These are phyloP conservation scores for Triticum aestivum DNA, from an alignment of 176 grass and related monocot genomes.

Conservation along the genomic window DNA sequence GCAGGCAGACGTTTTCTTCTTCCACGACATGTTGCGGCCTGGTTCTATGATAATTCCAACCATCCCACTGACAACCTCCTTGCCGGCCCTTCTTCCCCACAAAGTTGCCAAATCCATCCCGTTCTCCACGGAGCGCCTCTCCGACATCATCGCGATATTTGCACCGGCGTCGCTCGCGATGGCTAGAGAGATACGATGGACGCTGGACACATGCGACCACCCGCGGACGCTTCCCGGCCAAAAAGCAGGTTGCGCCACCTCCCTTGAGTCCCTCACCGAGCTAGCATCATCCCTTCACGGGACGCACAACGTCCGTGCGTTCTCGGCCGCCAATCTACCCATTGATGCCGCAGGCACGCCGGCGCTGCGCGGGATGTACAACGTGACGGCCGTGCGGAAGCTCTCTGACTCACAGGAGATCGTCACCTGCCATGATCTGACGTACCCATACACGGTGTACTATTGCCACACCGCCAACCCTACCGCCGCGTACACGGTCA, in stretches of 20 bases:
- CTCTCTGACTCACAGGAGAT: neutral
- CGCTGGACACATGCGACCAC: slow-evolving; percentile 8
- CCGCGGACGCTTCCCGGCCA: neutral
- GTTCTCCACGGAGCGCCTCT: neutral
- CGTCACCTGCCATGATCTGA: slow-evolving; percentile 29
- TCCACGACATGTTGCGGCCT: neutral
- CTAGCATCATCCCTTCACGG: neutral
- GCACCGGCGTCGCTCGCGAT: neutral
- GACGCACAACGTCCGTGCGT: neutral
- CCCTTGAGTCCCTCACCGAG: slow-evolving; percentile 37
- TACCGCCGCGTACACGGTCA: slow-evolving; percentile 10
- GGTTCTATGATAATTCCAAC: neutral
- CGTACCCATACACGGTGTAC: slow-evolving; percentile 29
- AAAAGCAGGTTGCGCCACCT: slow-evolving; percentile 17
- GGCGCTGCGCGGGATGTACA: slow-evolving; percentile 8
- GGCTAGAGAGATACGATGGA: neutral
- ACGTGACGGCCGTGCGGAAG: neutral
- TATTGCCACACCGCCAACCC: slow-evolving; percentile 32
- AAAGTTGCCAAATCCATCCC: slow-evolving; percentile 9
- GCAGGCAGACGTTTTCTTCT: neutral
- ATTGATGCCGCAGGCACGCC: neutral
- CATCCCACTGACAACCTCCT: neutral
- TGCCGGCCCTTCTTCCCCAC: neutral
- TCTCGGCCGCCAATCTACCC: neutral
- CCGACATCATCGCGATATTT: neutral